Conservation (phyloP, 2,329 filamentous ascomycete species). For the Cladobotryum protrusum region DNA sequence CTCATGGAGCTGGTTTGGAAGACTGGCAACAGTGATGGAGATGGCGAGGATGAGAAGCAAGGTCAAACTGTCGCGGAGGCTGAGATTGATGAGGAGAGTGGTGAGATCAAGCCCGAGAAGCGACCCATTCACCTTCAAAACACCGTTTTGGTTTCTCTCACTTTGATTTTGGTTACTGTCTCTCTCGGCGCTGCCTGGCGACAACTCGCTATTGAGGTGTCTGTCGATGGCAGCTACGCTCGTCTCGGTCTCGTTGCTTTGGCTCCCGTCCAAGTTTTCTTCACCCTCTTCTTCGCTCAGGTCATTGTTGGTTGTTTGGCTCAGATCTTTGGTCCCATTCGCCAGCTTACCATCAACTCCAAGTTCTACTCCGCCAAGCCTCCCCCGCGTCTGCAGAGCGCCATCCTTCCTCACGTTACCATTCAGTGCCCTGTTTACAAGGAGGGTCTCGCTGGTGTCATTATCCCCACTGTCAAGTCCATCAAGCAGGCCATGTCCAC, state of each 20-base stretch:
- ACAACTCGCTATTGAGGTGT: conserved; percentile 61
- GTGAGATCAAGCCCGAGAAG: conserved; percentile 57
- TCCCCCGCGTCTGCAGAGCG: conserved; percentile 52
- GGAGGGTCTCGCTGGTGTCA: conserved; percentile 69
- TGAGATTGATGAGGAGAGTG: conserved; percentile 67
- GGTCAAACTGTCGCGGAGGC: conserved; percentile 38
- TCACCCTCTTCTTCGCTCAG: conserved; percentile 75
- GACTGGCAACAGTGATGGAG: conserved; percentile 49
- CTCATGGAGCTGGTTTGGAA: conserved; percentile 75
- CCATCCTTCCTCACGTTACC: conserved; percentile 63
- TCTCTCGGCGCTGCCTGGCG: conserved; percentile 66
- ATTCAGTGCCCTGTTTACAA: conserved; percentile 88
- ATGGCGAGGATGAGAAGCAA: conserved; percentile 46
- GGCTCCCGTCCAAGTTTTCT: conserved; percentile 69
- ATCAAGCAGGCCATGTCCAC: conserved; percentile 72
- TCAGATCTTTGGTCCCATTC: conserved; percentile 69
- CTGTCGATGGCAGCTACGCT: conserved; percentile 55
- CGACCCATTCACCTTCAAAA: conserved; percentile 65
- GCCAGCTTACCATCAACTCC: conserved; percentile 68
- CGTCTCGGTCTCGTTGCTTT: conserved; percentile 61
- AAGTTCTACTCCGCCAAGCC: conserved; percentile 75
- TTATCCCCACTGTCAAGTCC: conserved; percentile 69
- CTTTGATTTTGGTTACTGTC: conserved; percentile 57
- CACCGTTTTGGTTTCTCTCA: conserved; percentile 60
- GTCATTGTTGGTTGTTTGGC: conserved; percentile 70